phyloP scores from a whole-genome alignment of 163 green algal genomes.

The Scenedesmus sp. region DNA sequence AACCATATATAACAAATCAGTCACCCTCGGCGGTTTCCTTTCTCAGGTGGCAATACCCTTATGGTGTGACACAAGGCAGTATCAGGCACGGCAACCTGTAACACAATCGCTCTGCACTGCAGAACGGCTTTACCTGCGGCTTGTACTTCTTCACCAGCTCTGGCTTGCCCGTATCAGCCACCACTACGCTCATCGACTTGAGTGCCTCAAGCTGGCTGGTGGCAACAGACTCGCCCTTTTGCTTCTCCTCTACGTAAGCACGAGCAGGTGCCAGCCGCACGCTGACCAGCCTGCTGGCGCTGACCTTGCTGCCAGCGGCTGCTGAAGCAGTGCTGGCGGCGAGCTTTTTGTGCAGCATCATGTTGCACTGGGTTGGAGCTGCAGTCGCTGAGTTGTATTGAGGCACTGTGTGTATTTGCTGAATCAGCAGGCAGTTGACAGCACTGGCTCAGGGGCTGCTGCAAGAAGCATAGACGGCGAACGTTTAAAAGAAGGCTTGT shows the following conservation, averaged over 20 bases:
- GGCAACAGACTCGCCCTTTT: constrained; percentile 21
- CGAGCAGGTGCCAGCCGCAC: not conserved
- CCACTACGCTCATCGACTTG: constrained; percentile 80
- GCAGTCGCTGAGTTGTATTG: no score
- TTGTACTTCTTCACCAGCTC: constrained; percentile 85
- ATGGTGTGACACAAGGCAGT: no score
- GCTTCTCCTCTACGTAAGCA: constrained; percentile 49
- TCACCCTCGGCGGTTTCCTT: no score
- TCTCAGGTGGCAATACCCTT: no score
- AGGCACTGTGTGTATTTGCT: no score
- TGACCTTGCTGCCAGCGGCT: not conserved
- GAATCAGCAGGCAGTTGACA: constrained; percentile 3
- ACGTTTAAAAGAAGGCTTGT: not conserved
- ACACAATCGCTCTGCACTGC: not conserved
- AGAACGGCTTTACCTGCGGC: constrained; percentile 53
- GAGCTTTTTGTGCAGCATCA: not conserved
- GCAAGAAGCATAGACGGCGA: not conserved
- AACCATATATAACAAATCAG: no score
- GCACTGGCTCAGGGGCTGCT: not conserved
- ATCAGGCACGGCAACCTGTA: no score
- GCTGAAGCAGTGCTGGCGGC: not conserved
- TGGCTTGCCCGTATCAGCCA: constrained; percentile 79
- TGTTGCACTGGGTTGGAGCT: not conserved
- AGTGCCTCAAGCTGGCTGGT: constrained; percentile 88
- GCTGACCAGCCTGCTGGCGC: not conserved